Evolutionary conservation across 768 basidiomycete genomes (phyloP), one percentile per base, ranked within the genome.

Genomic region (Psilocybe cyanescens): DNA sequence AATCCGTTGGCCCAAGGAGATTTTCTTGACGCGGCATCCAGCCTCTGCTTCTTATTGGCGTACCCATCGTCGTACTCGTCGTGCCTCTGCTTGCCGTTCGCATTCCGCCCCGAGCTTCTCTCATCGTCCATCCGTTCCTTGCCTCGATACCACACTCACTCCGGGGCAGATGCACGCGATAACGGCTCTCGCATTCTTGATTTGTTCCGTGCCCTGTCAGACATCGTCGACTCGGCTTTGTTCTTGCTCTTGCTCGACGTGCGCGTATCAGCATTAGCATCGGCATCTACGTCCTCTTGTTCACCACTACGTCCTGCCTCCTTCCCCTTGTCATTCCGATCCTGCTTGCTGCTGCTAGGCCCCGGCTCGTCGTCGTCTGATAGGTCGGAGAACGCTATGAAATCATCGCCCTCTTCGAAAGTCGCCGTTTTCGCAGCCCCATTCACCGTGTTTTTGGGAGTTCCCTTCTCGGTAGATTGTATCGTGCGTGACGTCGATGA

Each of bases 1-100:
- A 95, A 79, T 7, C 82, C 73, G 12, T 76, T 73, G 8, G 87
- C 77, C 96, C 96, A 97, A 14, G 92, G 89, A 31, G 81, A 81
- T 67, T 81, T 85, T 57, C 84, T 83, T 28, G 81, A 79, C 16
- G 83, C 75, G 8, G 83, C 83, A 50, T 85, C 76, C 53, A 78
- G 68, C 33, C 82, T 76, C 67, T 84, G 83, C 67, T 82, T 83
- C 72, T 83, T 82, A 75, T 76, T 84, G 7, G 75, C 77, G 63
- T 81, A 82, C 17, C 77, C 82, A 61, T 65, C 66, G 24, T 65
- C 65, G 8, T 63, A 63, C 3, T 68, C 67, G 29, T 68, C 63
- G 49, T 68, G 60, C 37, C 62, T 63, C 35, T 65, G 67, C 63
- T 67, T 67, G n/a, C 57, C 63, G 24, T 54, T 64, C 44, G 58